These are phyloP conservation scores for Exophiala viscosa DNA, from an alignment of 2,329 filamentous ascomycete genomes.

Conservation along the genomic window DNA sequence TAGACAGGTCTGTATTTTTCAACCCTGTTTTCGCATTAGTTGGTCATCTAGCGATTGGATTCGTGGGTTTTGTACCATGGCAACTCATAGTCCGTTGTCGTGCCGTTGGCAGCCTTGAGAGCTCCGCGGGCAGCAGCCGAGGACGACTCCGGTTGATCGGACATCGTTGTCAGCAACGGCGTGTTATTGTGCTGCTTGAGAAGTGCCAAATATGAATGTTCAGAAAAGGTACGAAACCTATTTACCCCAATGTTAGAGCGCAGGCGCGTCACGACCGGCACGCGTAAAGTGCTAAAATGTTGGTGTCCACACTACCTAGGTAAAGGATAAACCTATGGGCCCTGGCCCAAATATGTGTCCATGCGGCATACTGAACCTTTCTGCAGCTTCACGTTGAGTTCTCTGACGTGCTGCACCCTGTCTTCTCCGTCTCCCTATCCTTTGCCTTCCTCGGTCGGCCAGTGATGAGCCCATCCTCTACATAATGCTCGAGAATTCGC, in stretches of 20 bases:
- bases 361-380: too few species aligned
- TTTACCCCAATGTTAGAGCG: background rate
- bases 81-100: slow-evolving; percentile 46
- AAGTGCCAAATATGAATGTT: too few species aligned
- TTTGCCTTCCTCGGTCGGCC: too few species aligned
- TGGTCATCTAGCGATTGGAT: background rate
- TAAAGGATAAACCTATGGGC: too few species aligned
- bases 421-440: too few species aligned
- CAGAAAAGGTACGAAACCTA: too few species aligned
- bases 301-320: background rate
- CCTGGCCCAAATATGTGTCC: too few species aligned
- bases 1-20: slow-evolving; percentile 96
- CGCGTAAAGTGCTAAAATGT: slow-evolving; percentile 8
- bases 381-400: too few species aligned
- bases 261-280: slow-evolving; percentile 7
- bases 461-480: too few species aligned
- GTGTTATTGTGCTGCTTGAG: too few species aligned
- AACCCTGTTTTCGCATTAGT: slow-evolving; percentile 60
- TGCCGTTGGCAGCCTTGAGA: slow-evolving; percentile 39
- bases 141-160: slow-evolving; percentile 46
- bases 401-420: too few species aligned
- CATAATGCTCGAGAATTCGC: too few species aligned
- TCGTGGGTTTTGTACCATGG: slow-evolving; percentile 39
- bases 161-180: slow-evolving; percentile 6
- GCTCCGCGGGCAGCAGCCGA: slow-evolving; percentile 41